Base-by-base conservation (phyloP, 2,329 filamentous ascomycete species). In the Hyphodiscus sp. region DNA sequence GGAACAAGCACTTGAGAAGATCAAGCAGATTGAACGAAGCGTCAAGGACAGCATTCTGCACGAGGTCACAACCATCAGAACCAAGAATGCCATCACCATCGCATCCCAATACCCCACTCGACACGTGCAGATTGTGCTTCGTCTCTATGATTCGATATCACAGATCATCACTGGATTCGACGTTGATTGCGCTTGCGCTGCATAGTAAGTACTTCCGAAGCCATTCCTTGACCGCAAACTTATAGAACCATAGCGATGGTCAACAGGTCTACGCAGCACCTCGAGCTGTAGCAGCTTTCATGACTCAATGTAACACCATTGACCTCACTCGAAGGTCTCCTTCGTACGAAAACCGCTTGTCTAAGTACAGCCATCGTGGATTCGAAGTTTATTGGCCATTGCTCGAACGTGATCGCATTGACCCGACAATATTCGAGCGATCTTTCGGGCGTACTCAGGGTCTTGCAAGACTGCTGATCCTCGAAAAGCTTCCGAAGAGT, bases 81-180 rank as follows among this genome's bases (percentile, higher is more conserved):
- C 90, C 18, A 95, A 92, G 73, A 87, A 95, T 64, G 87, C 89
- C 10, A 84, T 95, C 53, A 95, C 90, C 0, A 94, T 95, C 65
- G 87, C 82, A 33, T 89, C 85, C 45, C 85, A 92, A 67, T 91
- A 94, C 65, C 90, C 89, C 0, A 89, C 83, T 38, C 83, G 90
- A 1, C 89, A 95, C 66, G 79, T 95, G 2, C 88, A 82, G 76
- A 90, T 95, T 62, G 89, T 95, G 20, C 76, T 95, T 29, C 85
- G 89, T 38, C 82, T 94, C 41, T 95, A 95, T 74, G 89, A 89
- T 64, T 91, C 85, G 0, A 73, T 95, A 45, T 86, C 87, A 1
- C 88, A 95, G 67, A 91, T 95, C 38, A 76, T 95, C 20, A 90
- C 89, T 2, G 90, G 90, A 0, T 95, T 95, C 62, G 90, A 95